These are phyloP conservation scores for Coniochaeta hoffmannii DNA, from an alignment of 2,329 filamentous ascomycete species.

Conservation along the genomic window DNA sequence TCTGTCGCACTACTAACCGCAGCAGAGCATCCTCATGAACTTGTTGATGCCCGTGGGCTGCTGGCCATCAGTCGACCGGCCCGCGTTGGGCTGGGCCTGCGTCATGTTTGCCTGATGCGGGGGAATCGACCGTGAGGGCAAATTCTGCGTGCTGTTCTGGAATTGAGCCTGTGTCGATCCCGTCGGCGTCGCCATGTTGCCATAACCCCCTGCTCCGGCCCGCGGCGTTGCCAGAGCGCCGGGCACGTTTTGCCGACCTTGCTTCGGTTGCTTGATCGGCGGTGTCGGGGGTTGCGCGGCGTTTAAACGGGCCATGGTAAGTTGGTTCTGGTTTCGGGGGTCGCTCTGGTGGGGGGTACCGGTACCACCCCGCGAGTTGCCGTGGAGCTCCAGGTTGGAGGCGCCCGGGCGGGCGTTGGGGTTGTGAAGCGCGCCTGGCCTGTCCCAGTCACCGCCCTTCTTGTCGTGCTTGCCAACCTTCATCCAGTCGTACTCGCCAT, in stretches of 20 bases:
- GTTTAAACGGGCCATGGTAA: slow-evolving; percentile 87
- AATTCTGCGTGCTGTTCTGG: slow-evolving; percentile 88
- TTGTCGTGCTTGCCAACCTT: slow-evolving; percentile 78
- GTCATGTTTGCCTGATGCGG: slow-evolving; percentile 54
- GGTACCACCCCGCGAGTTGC: slow-evolving; percentile 60
- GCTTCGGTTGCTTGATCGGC: slow-evolving; percentile 71
- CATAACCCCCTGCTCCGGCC: slow-evolving; percentile 63
- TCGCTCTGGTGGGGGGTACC: slow-evolving; percentile 50
- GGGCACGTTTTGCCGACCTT: slow-evolving; percentile 68
- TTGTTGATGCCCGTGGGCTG: slow-evolving; percentile 75
- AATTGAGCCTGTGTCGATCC: slow-evolving; percentile 94
- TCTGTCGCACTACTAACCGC: slow-evolving; percentile 48
- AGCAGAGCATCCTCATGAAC: slow-evolving; percentile 88
- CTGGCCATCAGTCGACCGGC: slow-evolving; percentile 59
- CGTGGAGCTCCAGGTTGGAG: slow-evolving; percentile 78
- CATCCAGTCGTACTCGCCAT: slow-evolving; percentile 99
- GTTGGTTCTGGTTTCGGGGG: slow-evolving; percentile 48
- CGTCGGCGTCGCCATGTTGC: slow-evolving; percentile 75
- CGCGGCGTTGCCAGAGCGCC: slow-evolving; percentile 68
- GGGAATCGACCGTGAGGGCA: slow-evolving; percentile 59
- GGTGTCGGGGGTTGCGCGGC: slow-evolving; percentile 84
- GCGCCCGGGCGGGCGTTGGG: slow-evolving; percentile 71
- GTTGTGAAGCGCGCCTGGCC: slow-evolving; percentile 61
- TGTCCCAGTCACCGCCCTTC: slow-evolving; percentile 72
- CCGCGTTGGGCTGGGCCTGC: slow-evolving; percentile 45